Evolutionary conservation across 164 flowering plant genomes (phyloP).

Genomic region (Cinnamomum micranthum): DNA sequence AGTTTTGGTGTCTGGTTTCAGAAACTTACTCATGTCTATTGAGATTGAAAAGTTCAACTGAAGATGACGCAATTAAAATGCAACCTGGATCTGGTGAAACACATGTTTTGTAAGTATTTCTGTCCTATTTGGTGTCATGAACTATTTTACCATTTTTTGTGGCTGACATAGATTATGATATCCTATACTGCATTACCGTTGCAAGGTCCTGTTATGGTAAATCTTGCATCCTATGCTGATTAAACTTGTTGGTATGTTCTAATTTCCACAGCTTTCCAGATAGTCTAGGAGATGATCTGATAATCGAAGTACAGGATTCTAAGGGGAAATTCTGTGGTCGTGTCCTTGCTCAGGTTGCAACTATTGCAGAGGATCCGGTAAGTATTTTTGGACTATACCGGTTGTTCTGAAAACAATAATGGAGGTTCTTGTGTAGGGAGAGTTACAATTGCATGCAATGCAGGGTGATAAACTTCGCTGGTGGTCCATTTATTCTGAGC

Average conservation of each 20-base stretch:
- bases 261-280: slow-evolving; percentile 77
- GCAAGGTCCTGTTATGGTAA: slow-evolving; percentile 8
- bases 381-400: slow-evolving; percentile 6
- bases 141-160: background rate
- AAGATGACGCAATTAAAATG: slow-evolving; percentile 69
- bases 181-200: slow-evolving; percentile 2
- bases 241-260: background rate
- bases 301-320: slow-evolving; percentile 79
- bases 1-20: slow-evolving; percentile 23
- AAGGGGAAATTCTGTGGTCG: slow-evolving; percentile 80
- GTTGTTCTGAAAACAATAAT: background rate
- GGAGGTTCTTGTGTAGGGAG: slow-evolving; percentile 6
- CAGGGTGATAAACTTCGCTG: slow-evolving; percentile 92
- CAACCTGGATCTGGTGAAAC: slow-evolving; percentile 92
- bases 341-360: slow-evolving; percentile 80
- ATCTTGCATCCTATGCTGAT: background rate
- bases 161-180: background rate
- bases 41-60: slow-evolving; percentile 73
- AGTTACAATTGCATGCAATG: slow-evolving; percentile 23
- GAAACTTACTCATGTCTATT: slow-evolving; percentile 71
- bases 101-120: slow-evolving; percentile 77
- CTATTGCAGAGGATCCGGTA: slow-evolving; percentile 83
- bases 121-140: background rate
- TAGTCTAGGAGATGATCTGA: slow-evolving; percentile 79
- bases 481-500: slow-evolving; percentile 94